Percentiles rank a stretch among this genome's conserved stretches.
These are phyloP conservation scores for Anthracocystis panici-leucophaei DNA, from an alignment of 1,284 basidiomycete genomes.

Conservation along the genomic window DNA sequence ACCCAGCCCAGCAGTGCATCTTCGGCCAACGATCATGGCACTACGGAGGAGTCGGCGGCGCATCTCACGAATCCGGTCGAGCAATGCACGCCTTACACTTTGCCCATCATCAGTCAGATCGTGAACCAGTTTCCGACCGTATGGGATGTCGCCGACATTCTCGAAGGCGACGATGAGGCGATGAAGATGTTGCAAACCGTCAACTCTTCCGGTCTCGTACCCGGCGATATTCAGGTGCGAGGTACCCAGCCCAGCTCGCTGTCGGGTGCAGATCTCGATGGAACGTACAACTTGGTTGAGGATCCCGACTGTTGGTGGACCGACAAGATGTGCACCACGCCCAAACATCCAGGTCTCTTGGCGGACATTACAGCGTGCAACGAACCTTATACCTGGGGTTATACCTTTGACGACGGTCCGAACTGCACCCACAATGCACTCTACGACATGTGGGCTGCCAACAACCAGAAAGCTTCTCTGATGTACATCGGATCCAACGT, in stretches of 20 bases:
- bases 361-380: conserved; percentile 70
- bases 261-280: conserved; percentile 7
- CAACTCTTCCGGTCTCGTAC: conserved; percentile 60
- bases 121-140: conserved; percentile 32
- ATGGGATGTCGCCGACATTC: conserved; percentile 69
- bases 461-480: conserved; percentile 73
- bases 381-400: conserved; percentile 73
- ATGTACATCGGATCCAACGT: conserved; percentile 73
- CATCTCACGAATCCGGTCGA: conserved; percentile 19
- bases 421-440: conserved; percentile 72
- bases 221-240: conserved; percentile 63
- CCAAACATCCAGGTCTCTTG: conserved; percentile 56
- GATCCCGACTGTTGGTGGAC: conserved; percentile 65
- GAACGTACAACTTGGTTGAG: conserved; percentile 5
- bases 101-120: conserved; percentile 40
- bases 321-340: conserved; percentile 55
- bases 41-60: conserved; percentile 30
- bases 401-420: conserved; percentile 72
- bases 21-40: conserved; percentile 5
- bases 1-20: neutral
- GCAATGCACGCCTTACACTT: conserved; percentile 46
- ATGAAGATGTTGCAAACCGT: conserved; percentile 53
- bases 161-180: conserved; percentile 69
- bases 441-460: conserved; percentile 71
- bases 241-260: conserved; percentile 54